Base-by-base conservation (phyloP, 2,329 filamentous ascomycete species). In the Teratosphaeria gauchensis region DNA sequence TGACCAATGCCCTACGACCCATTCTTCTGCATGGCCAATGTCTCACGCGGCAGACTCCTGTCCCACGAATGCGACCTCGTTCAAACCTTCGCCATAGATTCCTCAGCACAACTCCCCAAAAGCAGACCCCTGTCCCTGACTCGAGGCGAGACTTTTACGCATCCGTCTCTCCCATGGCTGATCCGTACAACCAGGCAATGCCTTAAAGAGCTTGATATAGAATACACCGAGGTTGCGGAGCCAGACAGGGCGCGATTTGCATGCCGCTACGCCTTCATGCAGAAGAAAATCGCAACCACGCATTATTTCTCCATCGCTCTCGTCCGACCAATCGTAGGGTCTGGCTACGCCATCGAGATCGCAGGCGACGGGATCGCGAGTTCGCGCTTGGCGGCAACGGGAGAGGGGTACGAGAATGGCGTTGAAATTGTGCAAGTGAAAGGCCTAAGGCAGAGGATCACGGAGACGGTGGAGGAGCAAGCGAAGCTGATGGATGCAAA, bases 1-100 rank as follows among this genome's bases (percentile, higher is more conserved):
- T 68, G 66, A 65, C 65, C 66, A 11, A 52, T 69, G 54, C 58
- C 58, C 3, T 65, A 59, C 58, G 66, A 69, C 31, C 63, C 67
- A 2, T 57, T 62, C 11, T 66, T 69, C 59, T 55, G 54, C 19
- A 55, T 65, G 21, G 58, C 58, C 1, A 65, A 65, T 35, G 61
- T 68, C 3, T 55, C 58, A 16, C 59, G 57, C 19, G 64, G 66
- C 21, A 53, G 65, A 8, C 55, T 67, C 4, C 51, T 63, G 14
- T 33, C 58, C 1, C 56, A 56, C 4, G 57, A 58, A 32, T 55
- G 54, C 60, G 60, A 68, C 53, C 58, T 65, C 46, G 56, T 63
- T 5, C 30, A 48, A 1, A 55, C 38, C 21, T 59, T 59, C 51
- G 3, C 24, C 4, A 4, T 31, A 21, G 51, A 53, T 21, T 31